Percentiles rank a stretch among this genome's conserved stretches.
Evolutionary conservation across 2,329 filamentous ascomycete species (phyloP).

Genomic region (Lecanosticta acicola): DNA sequence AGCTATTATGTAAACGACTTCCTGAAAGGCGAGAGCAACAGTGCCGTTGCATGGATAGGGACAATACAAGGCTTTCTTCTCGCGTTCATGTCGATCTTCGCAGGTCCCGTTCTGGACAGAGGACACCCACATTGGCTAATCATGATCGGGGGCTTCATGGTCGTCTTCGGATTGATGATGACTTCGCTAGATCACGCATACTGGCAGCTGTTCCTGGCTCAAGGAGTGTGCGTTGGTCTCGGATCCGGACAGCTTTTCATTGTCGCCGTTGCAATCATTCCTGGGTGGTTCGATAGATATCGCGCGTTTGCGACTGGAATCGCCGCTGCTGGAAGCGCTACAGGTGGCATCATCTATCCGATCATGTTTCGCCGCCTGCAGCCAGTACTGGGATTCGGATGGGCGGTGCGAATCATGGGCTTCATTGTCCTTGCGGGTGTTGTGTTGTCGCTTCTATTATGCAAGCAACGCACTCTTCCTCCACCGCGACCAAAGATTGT

Average conservation of each 20-base stretch:
- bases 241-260: constrained; percentile 54
- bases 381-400: constrained; percentile 50
- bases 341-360: constrained; percentile 40
- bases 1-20: constrained; percentile 39
- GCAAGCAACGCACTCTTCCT: constrained; percentile 42
- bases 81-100: constrained; percentile 44
- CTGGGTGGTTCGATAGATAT: constrained; percentile 57
- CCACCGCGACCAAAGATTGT: constrained; percentile 19
- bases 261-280: constrained; percentile 56
- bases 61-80: constrained; percentile 47
- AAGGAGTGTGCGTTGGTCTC: constrained; percentile 42
- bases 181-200: constrained; percentile 43
- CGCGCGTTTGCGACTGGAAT: constrained; percentile 54
- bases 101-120: constrained; percentile 46
- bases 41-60: constrained; percentile 46
- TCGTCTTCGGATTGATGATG: constrained; percentile 48
- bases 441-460: constrained; percentile 23
- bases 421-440: constrained; percentile 36
- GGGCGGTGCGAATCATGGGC: constrained; percentile 47
- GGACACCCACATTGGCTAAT: constrained; percentile 43
- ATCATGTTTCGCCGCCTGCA: constrained; percentile 49
- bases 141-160: constrained; percentile 33
- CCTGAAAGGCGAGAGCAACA: constrained; percentile 3
- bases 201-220: constrained; percentile 50
- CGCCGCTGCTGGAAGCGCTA: constrained; percentile 52